These are phyloP conservation scores for Thalassia testudinum DNA, from an alignment of 116 monocot species.

Conservation along the genomic window DNA sequence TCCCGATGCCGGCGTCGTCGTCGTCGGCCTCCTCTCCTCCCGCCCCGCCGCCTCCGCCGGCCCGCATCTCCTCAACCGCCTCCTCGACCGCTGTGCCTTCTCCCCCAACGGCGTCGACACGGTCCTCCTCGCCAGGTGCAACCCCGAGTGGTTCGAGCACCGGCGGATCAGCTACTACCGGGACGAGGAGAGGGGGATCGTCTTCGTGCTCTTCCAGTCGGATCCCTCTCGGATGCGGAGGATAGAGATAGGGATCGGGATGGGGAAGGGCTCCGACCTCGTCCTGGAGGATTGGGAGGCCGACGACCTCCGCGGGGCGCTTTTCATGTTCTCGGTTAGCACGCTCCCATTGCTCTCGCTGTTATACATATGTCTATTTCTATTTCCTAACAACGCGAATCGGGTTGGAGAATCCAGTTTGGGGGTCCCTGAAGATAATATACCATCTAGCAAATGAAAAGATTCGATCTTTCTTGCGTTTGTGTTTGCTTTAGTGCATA, in stretches of 20 bases:
- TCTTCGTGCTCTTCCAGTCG: slow-evolving; percentile 39
- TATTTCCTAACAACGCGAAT: too few species aligned
- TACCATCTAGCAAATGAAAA: too few species aligned
- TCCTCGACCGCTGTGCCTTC: slow-evolving; percentile 68
- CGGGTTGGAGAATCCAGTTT: too few species aligned
- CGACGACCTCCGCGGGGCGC: slow-evolving; percentile 65
- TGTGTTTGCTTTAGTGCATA: too few species aligned
- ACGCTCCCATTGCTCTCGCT: not conserved
- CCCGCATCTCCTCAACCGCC: slow-evolving; percentile 45
- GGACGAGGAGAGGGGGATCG: slow-evolving; percentile 50
- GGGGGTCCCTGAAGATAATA: too few species aligned
- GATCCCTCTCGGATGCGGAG: not conserved
- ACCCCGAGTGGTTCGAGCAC: slow-evolving; percentile 19
- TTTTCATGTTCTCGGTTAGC: slow-evolving; percentile 92
- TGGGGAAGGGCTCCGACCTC: slow-evolving; percentile 5
- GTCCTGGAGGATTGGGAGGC: slow-evolving; percentile 38
- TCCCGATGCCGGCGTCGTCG: slow-evolving; percentile 36
- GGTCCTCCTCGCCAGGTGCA: slow-evolving; percentile 4
- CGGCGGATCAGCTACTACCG: slow-evolving; percentile 45
- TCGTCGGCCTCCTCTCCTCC: slow-evolving; percentile 69
- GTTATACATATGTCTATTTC: too few species aligned
- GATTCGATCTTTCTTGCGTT: too few species aligned
- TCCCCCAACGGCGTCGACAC: slow-evolving; percentile 29
- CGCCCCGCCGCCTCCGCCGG: slow-evolving; percentile 20
- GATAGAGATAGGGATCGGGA: not conserved